Conservation (phyloP, 202 grass and related monocot genomes). For the Saccharum hybrid region DNA sequence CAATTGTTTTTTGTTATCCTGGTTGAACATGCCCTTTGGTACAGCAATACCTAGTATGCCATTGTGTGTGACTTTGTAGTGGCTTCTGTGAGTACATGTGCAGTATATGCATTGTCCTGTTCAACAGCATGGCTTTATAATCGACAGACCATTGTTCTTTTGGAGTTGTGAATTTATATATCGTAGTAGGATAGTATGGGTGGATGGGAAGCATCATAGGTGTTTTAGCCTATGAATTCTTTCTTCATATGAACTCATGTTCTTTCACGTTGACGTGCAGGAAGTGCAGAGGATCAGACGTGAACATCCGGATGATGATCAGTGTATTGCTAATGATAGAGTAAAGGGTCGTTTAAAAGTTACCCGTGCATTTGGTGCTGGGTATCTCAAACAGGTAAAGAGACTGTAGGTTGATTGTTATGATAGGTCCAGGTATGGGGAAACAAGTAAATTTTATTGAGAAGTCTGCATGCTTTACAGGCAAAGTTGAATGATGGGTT, state of each 20-base stretch:
- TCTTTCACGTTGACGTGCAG: slow-evolving; percentile 48
- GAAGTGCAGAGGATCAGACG: slow-evolving; percentile 83
- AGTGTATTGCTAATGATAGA: slow-evolving; percentile 91
- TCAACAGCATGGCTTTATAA: background rate
- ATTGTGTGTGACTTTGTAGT: slow-evolving; percentile 5
- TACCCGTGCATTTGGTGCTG: slow-evolving; percentile 90
- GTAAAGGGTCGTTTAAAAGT: slow-evolving; percentile 92
- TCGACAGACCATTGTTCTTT: background rate
- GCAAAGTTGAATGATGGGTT: slow-evolving; percentile 79
- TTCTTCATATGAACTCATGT: slow-evolving; percentile 23
- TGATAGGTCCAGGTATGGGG: slow-evolving; percentile 1
- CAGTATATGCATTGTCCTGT: background rate
- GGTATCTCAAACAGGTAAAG: slow-evolving; percentile 94
- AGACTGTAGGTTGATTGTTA: background rate
- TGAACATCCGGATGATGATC: slow-evolving; percentile 89
- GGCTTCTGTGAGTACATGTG: slow-evolving; percentile 16
- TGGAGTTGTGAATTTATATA: background rate
- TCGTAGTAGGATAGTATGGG: background rate
- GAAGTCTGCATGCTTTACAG: slow-evolving; percentile 44
- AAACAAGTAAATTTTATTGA: slow-evolving; percentile 24
- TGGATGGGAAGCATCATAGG: background rate
- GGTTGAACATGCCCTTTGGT: slow-evolving; percentile 15
- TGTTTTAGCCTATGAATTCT: background rate
- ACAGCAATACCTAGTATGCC: slow-evolving; percentile 9
- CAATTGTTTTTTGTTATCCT: slow-evolving; percentile 2